These are phyloP conservation scores for Suillus placidus DNA, from an alignment of 768 basidiomycete species.

Conservation along the genomic window DNA sequence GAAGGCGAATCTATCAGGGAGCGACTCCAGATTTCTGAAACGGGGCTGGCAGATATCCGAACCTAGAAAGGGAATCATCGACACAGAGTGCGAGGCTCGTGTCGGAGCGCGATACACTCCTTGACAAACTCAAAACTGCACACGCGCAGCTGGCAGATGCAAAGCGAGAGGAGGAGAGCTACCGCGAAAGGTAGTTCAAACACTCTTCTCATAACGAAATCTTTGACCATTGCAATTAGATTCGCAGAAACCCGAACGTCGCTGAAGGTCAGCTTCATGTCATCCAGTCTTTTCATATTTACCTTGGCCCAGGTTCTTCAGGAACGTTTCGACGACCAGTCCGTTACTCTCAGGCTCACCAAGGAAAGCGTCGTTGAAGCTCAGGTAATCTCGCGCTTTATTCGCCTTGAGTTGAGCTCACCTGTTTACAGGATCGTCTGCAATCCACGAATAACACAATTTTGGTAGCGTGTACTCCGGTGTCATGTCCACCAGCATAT, in stretches of 20 bases:
- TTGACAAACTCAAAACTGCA: conserved; percentile 24
- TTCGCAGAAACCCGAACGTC: conserved; percentile 23
- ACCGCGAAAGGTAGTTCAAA: conserved; percentile 30
- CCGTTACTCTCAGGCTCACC: conserved; percentile 51
- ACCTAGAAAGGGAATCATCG: conserved; percentile 20
- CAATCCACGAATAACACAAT: conserved; percentile 20
- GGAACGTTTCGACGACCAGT: conserved; percentile 63
- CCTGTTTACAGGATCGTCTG: conserved; percentile 26
- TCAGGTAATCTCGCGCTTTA: conserved; percentile 38
- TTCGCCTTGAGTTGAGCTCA: not conserved
- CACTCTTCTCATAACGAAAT: not conserved
- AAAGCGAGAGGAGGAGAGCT: conserved; percentile 22
- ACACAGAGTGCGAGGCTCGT: conserved; percentile 19
- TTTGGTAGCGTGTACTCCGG: conserved; percentile 18
- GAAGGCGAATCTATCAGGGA: conserved; percentile 27
- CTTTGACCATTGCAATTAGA: conserved; percentile 16
- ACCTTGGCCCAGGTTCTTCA: conserved; percentile 44
- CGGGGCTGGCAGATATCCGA: conserved; percentile 21
- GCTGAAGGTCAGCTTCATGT: conserved; percentile 23
- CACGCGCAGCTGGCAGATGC: conserved; percentile 14
- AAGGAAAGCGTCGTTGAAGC: conserved; percentile 58
- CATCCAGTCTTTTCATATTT: not conserved
- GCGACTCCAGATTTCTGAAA: conserved; percentile 19
- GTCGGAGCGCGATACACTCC: conserved; percentile 24
- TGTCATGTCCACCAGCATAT: too few relatives aligned